Percentiles rank a stretch among this genome's conserved stretches.
Conservation (phyloP, 768 basidiomycete species). For the Holtermannia corniformis region DNA sequence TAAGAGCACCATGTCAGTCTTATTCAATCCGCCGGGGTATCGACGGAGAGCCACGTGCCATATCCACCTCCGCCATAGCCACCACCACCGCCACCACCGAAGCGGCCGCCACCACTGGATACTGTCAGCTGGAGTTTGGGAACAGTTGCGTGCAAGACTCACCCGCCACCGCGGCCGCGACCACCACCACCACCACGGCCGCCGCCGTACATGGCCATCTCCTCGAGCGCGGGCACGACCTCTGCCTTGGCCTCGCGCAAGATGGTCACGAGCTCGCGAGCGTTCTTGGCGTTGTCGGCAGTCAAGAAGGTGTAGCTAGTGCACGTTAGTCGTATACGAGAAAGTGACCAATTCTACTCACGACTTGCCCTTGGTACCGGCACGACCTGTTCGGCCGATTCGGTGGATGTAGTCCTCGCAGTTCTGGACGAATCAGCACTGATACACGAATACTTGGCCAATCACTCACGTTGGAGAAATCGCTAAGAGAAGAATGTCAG, state of each 20-base stretch:
- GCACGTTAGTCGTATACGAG: constrained; percentile 79
- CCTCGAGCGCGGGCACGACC: constrained; percentile 80
- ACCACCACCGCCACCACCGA: constrained; percentile 16
- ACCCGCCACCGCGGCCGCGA: constrained; percentile 31
- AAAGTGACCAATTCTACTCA: constrained; percentile 18
- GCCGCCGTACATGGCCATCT: constrained; percentile 81
- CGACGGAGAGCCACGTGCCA: constrained; percentile 17
- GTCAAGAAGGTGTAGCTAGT: constrained; percentile 94
- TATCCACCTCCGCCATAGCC: constrained; percentile 13
- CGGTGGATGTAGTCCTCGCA: constrained; percentile 98
- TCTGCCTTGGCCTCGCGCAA: constrained; percentile 75
- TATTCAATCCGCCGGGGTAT: too few relatives aligned
- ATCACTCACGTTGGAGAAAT: constrained; percentile 97
- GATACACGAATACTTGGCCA: too few relatives aligned
- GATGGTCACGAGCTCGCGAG: constrained; percentile 80
- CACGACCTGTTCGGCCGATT: constrained; percentile 71
- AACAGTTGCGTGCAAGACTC: not conserved
- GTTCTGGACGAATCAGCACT: too few relatives aligned
- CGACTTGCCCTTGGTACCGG: constrained; percentile 49
- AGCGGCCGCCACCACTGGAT: constrained; percentile 16
- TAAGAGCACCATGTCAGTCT: constrained; percentile 18
- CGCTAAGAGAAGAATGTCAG: constrained; percentile 48
- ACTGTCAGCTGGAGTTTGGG: not conserved
- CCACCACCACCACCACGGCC: constrained; percentile 51
- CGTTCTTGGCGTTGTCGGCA: constrained; percentile 87